These are phyloP conservation scores for Begonia peltatifolia DNA, from an alignment of 306 rosid species.

Conservation along the genomic window DNA sequence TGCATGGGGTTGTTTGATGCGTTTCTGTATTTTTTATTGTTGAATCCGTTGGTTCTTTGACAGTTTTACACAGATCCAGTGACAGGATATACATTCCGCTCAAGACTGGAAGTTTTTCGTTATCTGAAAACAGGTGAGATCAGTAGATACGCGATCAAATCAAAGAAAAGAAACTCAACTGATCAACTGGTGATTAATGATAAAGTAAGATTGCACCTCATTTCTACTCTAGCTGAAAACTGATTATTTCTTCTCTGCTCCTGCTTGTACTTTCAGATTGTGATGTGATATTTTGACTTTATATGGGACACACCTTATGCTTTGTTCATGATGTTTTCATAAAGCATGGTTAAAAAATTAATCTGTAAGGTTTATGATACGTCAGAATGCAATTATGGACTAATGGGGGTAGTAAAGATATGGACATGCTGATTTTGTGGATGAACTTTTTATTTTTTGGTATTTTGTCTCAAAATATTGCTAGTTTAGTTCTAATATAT, in stretches of 20 bases:
- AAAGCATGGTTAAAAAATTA: too few relatives aligned
- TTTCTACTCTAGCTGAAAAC: not conserved
- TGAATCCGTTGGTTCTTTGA: not conserved
- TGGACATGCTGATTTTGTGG: too few relatives aligned
- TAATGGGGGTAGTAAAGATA: too few relatives aligned
- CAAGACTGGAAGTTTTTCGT: slow-evolving; percentile 24
- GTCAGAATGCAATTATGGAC: too few relatives aligned
- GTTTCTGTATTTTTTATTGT: too few relatives aligned
- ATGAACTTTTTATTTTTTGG: too few relatives aligned
- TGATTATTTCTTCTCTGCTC: too few relatives aligned
- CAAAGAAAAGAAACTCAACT: slow-evolving; percentile 14
- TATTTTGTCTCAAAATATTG: too few relatives aligned
- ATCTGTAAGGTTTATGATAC: too few relatives aligned
- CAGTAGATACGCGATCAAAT: slow-evolving; percentile 24
- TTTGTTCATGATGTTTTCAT: too few relatives aligned
- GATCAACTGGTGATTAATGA: slow-evolving; percentile 11
- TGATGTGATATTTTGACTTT: not conserved
- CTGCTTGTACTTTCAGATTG: not conserved
- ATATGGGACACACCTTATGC: not conserved
- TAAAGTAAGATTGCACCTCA: slow-evolving; percentile 18
- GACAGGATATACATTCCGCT: slow-evolving; percentile 34
- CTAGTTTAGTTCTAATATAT: too few relatives aligned
- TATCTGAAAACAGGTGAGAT: slow-evolving; percentile 32
- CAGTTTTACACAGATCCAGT: slow-evolving; percentile 41
- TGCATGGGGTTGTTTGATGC: too few relatives aligned